These are phyloP conservation scores for Jasminum sambac DNA, from an alignment of 257 asterid genomes.

Conservation along the genomic window DNA sequence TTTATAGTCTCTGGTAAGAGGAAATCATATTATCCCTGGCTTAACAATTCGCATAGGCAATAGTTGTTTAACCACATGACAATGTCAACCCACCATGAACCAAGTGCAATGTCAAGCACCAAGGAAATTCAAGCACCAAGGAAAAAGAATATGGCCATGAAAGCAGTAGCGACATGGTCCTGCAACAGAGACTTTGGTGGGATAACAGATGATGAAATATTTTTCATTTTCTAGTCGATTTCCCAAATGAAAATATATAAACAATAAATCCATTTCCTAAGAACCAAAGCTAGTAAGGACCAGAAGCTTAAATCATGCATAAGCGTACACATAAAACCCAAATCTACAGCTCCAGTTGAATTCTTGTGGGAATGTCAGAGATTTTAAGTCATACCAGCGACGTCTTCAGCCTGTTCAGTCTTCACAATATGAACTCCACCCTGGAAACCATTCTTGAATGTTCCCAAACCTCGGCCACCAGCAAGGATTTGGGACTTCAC, in stretches of 20 bases:
- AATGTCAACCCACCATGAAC: constrained; percentile 1
- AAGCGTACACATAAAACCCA: constrained; percentile 5
- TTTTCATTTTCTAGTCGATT: neutral
- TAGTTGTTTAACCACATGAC: constrained; percentile 13
- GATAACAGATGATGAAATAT: neutral
- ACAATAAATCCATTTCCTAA: neutral
- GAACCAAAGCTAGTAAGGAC: neutral
- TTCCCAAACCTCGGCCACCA: constrained; percentile 91
- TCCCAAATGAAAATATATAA: constrained; percentile 16
- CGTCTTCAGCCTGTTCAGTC: constrained; percentile 71
- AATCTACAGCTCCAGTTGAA: neutral
- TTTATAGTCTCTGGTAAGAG: constrained; percentile 4
- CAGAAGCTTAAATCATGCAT: constrained; percentile 16
- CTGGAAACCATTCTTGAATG: constrained; percentile 85
- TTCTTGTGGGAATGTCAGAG: neutral
- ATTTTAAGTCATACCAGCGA: constrained; percentile 57
- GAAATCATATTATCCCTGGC: constrained; percentile 3
- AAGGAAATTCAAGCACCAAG: constrained; percentile 8
- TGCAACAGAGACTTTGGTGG: constrained; percentile 6
- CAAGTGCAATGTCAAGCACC: constrained; percentile 9
- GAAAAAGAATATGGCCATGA: constrained; percentile 12
- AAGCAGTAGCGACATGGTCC: constrained; percentile 9
- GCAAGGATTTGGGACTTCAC: constrained; percentile 96
- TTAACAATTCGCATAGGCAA: neutral
- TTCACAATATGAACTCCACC: constrained; percentile 95